Percentiles rank a stretch among this genome's conserved stretches.
Conservation (phyloP, 768 basidiomycete genomes). For the Psilocybe sp. region DNA sequence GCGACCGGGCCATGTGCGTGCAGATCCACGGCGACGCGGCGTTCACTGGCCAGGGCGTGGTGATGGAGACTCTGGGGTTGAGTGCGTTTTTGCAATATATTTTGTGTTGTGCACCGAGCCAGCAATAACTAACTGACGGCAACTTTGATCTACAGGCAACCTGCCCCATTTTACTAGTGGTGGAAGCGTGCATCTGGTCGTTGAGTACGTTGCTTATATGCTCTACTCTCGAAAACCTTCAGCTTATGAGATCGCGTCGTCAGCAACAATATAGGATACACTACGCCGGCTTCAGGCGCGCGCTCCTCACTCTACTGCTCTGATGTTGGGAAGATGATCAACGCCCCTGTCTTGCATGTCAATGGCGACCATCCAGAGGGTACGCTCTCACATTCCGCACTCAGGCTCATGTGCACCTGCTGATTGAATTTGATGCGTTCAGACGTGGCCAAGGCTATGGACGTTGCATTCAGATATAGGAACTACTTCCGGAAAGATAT, state of each 20-base stretch:
- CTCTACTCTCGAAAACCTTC: neutral
- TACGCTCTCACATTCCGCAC: conserved; percentile 14
- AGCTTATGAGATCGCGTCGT: conserved; percentile 1
- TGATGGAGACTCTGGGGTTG: conserved; percentile 85
- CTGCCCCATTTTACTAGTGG: conserved; percentile 91
- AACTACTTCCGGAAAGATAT: conserved; percentile 82
- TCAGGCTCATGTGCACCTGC: neutral
- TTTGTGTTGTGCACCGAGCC: too few relatives aligned
- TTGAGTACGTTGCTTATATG: conserved; percentile 59
- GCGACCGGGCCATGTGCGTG: conserved; percentile 81
- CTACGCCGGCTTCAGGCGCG: conserved; percentile 81
- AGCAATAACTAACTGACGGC: neutral
- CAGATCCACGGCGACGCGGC: conserved; percentile 92
- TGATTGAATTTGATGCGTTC: neutral
- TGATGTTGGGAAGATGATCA: conserved; percentile 87
- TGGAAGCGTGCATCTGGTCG: conserved; percentile 87
- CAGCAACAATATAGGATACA: conserved; percentile 79
- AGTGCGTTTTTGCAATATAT: conserved; percentile 44
- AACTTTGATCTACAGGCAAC: conserved; percentile 51
- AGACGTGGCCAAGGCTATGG: conserved; percentile 85
- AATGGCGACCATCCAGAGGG: conserved; percentile 93
- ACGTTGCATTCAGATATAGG: conserved; percentile 85
- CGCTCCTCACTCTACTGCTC: conserved; percentile 88
- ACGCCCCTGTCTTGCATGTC: conserved; percentile 85
- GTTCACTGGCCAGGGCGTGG: conserved; percentile 86